These are phyloP conservation scores for Pisolithus albus DNA, from an alignment of 768 basidiomycete genomes.

Conservation along the genomic window DNA sequence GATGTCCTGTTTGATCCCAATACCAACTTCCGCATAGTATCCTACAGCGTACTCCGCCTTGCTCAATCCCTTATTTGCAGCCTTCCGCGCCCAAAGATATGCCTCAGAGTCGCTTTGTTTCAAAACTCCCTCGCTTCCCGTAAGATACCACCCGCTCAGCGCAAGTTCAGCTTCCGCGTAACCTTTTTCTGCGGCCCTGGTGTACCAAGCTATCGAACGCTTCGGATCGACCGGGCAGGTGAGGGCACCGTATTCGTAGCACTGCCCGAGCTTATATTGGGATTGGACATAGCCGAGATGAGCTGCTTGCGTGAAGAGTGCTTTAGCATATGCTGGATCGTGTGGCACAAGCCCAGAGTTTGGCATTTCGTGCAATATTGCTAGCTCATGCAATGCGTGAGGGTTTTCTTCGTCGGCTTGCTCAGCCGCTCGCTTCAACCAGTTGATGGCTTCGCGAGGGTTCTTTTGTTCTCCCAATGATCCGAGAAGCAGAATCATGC, in stretches of 20 bases:
- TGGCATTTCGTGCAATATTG: conserved; percentile 70
- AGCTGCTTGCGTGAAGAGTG: conserved; percentile 83
- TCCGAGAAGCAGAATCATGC: conserved; percentile 91
- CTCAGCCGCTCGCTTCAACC: conserved; percentile 91
- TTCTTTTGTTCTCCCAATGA: conserved; percentile 77
- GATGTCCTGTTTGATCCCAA: conserved; percentile 92
- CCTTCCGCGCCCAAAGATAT: conserved; percentile 95
- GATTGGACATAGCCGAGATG: conserved; percentile 90
- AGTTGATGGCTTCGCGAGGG: conserved; percentile 85
- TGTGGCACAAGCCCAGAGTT: conserved; percentile 62
- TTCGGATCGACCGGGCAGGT: conserved; percentile 90
- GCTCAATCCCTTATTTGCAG: conserved; percentile 92
- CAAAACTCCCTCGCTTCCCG: conserved; percentile 88
- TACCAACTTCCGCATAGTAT: conserved; percentile 96
- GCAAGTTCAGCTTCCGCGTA: conserved; percentile 93
- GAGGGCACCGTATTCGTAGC: conserved; percentile 87
- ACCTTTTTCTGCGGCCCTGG: conserved; percentile 95
- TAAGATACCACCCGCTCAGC: conserved; percentile 96
- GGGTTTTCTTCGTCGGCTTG: conserved; percentile 99
- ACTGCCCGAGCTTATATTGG: conserved; percentile 93
- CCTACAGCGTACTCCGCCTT: conserved; percentile 99
- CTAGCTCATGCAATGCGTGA: conserved; percentile 95
- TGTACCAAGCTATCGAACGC: conserved; percentile 97
- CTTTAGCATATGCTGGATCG: conserved; percentile 78
- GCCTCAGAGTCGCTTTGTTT: conserved; percentile 98